Evolutionary conservation across 2,329 filamentous ascomycete species (phyloP), one percentile per base, ranked within the genome.

Genomic region (Elsinoe necatrix): DNA sequence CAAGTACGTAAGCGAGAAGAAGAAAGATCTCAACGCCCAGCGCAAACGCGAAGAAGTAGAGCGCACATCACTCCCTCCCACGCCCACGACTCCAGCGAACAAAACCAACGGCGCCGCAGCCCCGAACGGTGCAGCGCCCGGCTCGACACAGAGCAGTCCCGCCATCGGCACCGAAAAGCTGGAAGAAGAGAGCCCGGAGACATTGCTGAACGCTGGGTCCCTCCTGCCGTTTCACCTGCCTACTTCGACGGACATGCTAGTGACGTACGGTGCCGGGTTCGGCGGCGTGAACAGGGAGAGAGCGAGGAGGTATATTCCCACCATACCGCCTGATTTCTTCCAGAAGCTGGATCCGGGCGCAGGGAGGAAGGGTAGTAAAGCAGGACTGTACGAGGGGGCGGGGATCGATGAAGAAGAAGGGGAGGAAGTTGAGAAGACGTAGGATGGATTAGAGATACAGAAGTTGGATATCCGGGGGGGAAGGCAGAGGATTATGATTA

Each of bases 221-320:
- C 95, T 96, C 80, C 79, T 98, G 23, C 93, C 93, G 0, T 98
- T 98, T 69, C 86, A 87, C n/a, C 77, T 98, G 25, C 93, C 93
- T 1, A 95, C 92, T 1, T 93, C 89, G 57, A 97, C 91, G 23
- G 93, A 98, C 70, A 98, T 98, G 93, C 79, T 97, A 48, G 83
- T 98, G 48, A 92, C 85, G 62, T 98, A 95, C 66, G 93, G 93
- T 0, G 91, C 93, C 11, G 93, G 93, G 0, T 93, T 97, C 66
- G 93, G 93, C 4, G 93, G 93, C 0, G 76, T 93, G 47, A 95
- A 98, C 73, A 81, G 87, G 60, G 93, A 97, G 72, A 80, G 90
- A 57, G 93, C 95, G 71, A 80, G 89, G 62, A 95, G 95, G 73
- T 98, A 98, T 69, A 95, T 95, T 45, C 93, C 93, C 1, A 95